Percentiles rank a stretch among this genome's conserved stretches.
Evolutionary conservation across 805 yeast genomes (phyloP).

Genomic region (Schwanniomyces polymorphus): DNA sequence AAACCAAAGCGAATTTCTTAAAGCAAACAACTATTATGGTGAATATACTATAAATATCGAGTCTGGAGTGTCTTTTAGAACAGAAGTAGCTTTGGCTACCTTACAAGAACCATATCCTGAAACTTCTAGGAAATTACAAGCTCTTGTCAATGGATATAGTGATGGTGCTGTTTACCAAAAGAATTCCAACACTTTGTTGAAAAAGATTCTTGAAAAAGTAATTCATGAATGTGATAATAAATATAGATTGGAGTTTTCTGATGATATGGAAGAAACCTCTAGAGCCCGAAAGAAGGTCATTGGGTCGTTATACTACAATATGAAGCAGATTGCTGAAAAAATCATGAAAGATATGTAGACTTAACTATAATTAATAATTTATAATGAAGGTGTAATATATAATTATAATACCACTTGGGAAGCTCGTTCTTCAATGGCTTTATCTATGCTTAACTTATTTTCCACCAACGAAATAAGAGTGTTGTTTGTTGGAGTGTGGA

Average conservation of each 20-base stretch:
- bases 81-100: conserved; percentile 72
- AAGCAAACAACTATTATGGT: conserved; percentile 58
- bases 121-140: conserved; percentile 31
- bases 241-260: conserved; percentile 13
- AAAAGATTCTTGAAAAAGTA: conserved; percentile 30
- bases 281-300: conserved; percentile 18
- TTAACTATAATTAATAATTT: not conserved
- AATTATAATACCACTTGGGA: conserved; percentile 3
- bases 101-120: conserved; percentile 36
- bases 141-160: conserved; percentile 45
- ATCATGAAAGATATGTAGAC: conserved; percentile 5
- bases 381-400: not conserved
- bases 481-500: conserved; percentile 48
- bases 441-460: conserved; percentile 29
- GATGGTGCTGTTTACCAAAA: conserved; percentile 44
- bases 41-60: conserved; percentile 64
- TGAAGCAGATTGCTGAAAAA: conserved; percentile 21
- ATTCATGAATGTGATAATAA: conserved; percentile 20
- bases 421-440: conserved; percentile 20
- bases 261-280: conserved; percentile 13
- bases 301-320: conserved; percentile 24
- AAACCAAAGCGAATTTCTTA: conserved; percentile 46
- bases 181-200: conserved; percentile 27
- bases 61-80: conserved; percentile 64
- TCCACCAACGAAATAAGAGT: conserved; percentile 48